Conservation (phyloP, 495 filamentous ascomycete species). For the Podospora comata region DNA sequence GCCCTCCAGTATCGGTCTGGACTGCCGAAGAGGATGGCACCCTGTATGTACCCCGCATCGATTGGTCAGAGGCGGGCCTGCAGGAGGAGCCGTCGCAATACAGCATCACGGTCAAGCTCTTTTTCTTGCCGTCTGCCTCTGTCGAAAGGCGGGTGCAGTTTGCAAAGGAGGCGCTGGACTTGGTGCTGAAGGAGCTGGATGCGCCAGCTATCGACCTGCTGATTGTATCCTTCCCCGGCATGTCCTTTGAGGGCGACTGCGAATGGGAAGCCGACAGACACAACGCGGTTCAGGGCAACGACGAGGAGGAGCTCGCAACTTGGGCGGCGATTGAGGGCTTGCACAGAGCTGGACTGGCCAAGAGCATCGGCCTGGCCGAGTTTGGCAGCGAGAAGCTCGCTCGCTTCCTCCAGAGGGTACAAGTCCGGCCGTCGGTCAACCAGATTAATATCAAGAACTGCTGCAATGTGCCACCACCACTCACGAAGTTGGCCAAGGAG, state of each 20-base stretch:
- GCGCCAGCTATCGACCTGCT: slow-evolving; percentile 77
- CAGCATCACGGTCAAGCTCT: slow-evolving; percentile 91
- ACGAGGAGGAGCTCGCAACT: slow-evolving; percentile 60
- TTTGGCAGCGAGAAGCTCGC: slow-evolving; percentile 79
- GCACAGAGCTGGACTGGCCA: slow-evolving; percentile 65
- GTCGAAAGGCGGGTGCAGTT: slow-evolving; percentile 59
- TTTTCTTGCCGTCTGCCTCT: slow-evolving; percentile 75
- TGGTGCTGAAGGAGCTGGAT: slow-evolving; percentile 75
- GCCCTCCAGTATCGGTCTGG: slow-evolving; percentile 53
- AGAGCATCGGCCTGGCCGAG: slow-evolving; percentile 79
- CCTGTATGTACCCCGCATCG: slow-evolving; percentile 73
- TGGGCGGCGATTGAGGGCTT: slow-evolving; percentile 75
- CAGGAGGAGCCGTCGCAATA: slow-evolving; percentile 76
- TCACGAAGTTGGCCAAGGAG: slow-evolving; percentile 80
- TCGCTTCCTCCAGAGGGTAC: slow-evolving; percentile 54
- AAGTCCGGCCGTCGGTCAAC: slow-evolving; percentile 76
- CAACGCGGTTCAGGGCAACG: slow-evolving; percentile 57
- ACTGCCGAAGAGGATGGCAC: slow-evolving; percentile 56
- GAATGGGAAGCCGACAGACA: slow-evolving; percentile 69
- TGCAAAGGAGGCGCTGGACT: slow-evolving; percentile 69
- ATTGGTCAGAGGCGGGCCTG: slow-evolving; percentile 66
- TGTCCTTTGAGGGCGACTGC: slow-evolving; percentile 91
- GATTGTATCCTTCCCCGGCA: slow-evolving; percentile 88
- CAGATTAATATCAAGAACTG: slow-evolving; percentile 98
- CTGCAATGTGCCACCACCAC: slow-evolving; percentile 87